Percentiles rank a stretch among this genome's conserved stretches.
Conservation (phyloP, 352 stramenopile genomes). For the Blastocystis sp. region DNA sequence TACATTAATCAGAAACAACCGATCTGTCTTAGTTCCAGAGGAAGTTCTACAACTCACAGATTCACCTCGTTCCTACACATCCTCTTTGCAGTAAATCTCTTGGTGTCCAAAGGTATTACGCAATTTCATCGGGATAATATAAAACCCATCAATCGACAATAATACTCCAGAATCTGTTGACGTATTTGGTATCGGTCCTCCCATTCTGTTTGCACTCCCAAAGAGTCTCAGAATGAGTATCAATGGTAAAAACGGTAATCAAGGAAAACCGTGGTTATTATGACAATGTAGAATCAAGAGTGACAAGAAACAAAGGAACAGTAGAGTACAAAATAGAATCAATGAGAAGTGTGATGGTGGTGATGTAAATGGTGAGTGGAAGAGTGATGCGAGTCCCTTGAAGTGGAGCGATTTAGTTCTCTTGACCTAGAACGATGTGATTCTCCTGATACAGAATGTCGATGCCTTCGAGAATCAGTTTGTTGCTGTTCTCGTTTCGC, state of each 20-base stretch:
- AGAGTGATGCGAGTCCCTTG: neutral
- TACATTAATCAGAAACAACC: conserved; percentile 26
- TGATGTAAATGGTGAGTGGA: neutral
- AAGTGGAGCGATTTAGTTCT: neutral
- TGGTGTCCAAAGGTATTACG: neutral
- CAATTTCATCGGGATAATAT: conserved; percentile 9
- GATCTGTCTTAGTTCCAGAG: neutral
- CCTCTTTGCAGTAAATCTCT: conserved; percentile 31
- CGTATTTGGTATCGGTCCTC: neutral
- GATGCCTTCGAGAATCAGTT: too few relatives aligned
- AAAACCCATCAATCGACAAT: conserved; percentile 28
- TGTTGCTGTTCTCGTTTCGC: conserved; percentile 8
- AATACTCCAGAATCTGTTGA: neutral
- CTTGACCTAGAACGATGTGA: too few relatives aligned
- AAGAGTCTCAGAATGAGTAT: neutral
- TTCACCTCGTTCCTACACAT: neutral
- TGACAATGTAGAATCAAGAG: too few relatives aligned
- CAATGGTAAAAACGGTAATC: neutral
- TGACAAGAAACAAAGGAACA: too few relatives aligned
- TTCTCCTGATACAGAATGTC: too few relatives aligned
- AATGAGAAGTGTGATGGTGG: neutral
- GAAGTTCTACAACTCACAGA: neutral
- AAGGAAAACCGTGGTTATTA: neutral
- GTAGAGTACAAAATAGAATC: neutral
- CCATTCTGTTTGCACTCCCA: neutral